phyloP scores from a whole-genome alignment of 805 yeast species.

The Spathaspora arborariae region DNA sequence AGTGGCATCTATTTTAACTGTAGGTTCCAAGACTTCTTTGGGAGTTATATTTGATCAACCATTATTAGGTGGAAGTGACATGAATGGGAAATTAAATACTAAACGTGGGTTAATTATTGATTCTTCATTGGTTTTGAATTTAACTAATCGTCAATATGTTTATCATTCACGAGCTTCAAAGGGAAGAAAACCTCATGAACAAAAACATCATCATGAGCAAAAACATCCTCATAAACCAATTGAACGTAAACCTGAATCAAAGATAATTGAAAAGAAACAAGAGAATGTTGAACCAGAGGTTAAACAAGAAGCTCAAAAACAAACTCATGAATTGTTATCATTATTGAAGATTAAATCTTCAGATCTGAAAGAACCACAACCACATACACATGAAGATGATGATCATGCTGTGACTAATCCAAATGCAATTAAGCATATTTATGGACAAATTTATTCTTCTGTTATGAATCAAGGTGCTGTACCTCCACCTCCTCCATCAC shows the following conservation, averaged over 20 bases:
- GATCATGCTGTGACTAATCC: constrained; percentile 12
- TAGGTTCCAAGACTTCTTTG: constrained; percentile 61
- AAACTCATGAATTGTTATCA: constrained; percentile 27
- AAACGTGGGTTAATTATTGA: constrained; percentile 84
- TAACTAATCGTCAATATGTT: constrained; percentile 70
- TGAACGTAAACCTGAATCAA: neutral
- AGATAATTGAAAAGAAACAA: neutral
- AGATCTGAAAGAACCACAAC: constrained; percentile 6
- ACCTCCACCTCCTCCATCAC: constrained; percentile 1
- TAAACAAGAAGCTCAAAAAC: constrained; percentile 17
- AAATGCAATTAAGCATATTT: constrained; percentile 37
- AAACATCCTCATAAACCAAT: constrained; percentile 6
- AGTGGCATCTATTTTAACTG: constrained; percentile 60
- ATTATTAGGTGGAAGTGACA: constrained; percentile 73
- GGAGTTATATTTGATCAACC: constrained; percentile 83
- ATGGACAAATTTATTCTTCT: constrained; percentile 40
- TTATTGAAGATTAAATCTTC: constrained; percentile 19
- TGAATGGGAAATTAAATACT: constrained; percentile 73
- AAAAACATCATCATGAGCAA: constrained; percentile 8
- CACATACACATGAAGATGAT: constrained; percentile 4
- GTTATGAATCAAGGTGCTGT: constrained; percentile 37
- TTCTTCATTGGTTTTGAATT: constrained; percentile 74
- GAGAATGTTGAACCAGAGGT: constrained; percentile 4
- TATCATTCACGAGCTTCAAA: constrained; percentile 68
- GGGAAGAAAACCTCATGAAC: constrained; percentile 29